Conservation (phyloP, 2,329 filamentous ascomycete species). For the Purpureocillium takamizusanense region DNA sequence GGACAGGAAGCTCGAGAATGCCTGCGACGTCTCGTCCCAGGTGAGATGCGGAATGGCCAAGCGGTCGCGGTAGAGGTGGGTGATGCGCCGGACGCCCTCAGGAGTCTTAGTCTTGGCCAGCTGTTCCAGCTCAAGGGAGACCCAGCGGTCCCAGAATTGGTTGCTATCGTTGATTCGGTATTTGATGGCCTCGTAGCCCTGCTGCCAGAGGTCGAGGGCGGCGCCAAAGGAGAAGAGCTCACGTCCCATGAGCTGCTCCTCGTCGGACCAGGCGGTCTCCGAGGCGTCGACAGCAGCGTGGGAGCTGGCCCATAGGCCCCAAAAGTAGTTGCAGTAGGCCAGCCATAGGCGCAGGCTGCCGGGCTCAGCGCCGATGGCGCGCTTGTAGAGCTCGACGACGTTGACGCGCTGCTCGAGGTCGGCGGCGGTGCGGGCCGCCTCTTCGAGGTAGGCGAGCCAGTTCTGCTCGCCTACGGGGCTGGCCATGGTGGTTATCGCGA, state of each 20-base stretch:
- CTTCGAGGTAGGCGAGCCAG: slow-evolving; percentile 71
- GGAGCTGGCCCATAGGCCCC: slow-evolving; percentile 58
- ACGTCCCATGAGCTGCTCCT: slow-evolving; percentile 59
- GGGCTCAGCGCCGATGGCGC: slow-evolving; percentile 61
- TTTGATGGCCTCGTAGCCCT: slow-evolving; percentile 62
- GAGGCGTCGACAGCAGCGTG: slow-evolving; percentile 34
- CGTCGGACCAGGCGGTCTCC: slow-evolving; percentile 46
- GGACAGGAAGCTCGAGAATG: slow-evolving; percentile 66
- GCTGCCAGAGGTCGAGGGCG: slow-evolving; percentile 60
- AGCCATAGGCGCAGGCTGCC: slow-evolving; percentile 68
- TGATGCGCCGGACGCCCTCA: slow-evolving; percentile 54
- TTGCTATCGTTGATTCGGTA: slow-evolving; percentile 72
- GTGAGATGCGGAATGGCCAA: slow-evolving; percentile 63
- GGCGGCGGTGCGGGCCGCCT: slow-evolving; percentile 52
- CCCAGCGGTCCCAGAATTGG: slow-evolving; percentile 70
- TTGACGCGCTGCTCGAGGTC: slow-evolving; percentile 59
- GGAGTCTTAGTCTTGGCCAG: slow-evolving; percentile 46
- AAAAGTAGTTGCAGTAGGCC: slow-evolving; percentile 70
- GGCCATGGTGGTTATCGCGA: slow-evolving; percentile 27
- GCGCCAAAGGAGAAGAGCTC: slow-evolving; percentile 63
- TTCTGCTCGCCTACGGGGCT: slow-evolving; percentile 63
- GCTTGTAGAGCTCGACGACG: slow-evolving; percentile 63
- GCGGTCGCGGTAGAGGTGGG: slow-evolving; percentile 60
- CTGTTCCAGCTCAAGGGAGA: slow-evolving; percentile 61
- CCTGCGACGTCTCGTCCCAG: slow-evolving; percentile 67